Base-by-base conservation (phyloP, 1,139 yeast species). In the Yamadazyma sp. region DNA sequence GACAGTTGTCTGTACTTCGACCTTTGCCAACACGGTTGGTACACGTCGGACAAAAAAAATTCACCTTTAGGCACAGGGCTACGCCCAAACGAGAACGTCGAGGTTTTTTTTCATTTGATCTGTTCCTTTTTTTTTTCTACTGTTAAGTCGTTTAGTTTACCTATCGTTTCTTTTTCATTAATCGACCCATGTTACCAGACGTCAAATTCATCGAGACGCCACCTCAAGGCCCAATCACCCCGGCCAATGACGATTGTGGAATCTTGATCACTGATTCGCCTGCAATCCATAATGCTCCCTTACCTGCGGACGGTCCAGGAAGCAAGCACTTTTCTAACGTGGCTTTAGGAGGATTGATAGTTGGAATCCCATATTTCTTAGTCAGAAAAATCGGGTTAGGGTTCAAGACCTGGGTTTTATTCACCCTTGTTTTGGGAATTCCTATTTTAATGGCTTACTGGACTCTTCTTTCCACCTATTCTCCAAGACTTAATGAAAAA, bases 281-380 rank as follows among this genome's bases (percentile, higher is more conserved):
- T 26, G 69, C 94, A 10, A 88, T 88, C 59, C 78, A 83, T 53
- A 88, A 88, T 60, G 95, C 94, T 9, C 91, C 91, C 17, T 71
- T 87, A 49, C 89, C 95, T 28, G 96, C 95, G 6, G 97, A 88
- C 61, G 97, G 96, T 32, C 88, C 96, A 5, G 91, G 95, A 20
- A 73, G 89, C 31, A 81, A 79, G 55, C 78, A 82, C 52, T 88
- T 89, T 65, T 77, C 79, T 62, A 89, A 88, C 64, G 54, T 58
- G 49, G 61, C 77, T n/a, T 59, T 88, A 48, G 43, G 74, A 20
- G 69, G 73, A 1, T 59, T 83, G 34, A 54, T 85, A 46, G 55
- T 73, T n/a, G 73, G 77, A 33, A 63, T 86, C 38, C 96, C 97
- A 11, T 76, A 58, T 50, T 81, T 77, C 56, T 59, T 85, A 44